Percentiles rank a stretch among this genome's conserved stretches.
These are phyloP conservation scores for Nigrospora osmanthi DNA, from an alignment of 2,329 filamentous ascomycete genomes.

Conservation along the genomic window DNA sequence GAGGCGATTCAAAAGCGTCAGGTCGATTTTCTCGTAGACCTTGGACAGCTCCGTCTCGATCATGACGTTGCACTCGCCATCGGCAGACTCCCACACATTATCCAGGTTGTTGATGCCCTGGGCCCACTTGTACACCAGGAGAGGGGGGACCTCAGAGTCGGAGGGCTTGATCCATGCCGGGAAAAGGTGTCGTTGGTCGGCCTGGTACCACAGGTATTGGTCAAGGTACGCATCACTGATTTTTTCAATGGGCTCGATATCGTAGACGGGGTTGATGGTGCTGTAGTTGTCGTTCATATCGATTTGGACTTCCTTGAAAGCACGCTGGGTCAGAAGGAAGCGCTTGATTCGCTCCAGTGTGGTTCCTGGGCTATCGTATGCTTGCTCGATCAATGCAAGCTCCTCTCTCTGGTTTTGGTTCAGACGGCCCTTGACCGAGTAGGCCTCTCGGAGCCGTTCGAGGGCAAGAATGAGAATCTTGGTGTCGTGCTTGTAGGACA, in stretches of 20 bases:
- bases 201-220: slow-evolving; percentile 98
- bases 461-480: slow-evolving; percentile 96
- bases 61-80: slow-evolving; percentile 97
- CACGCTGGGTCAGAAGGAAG: slow-evolving; percentile 90
- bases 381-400: slow-evolving; percentile 92
- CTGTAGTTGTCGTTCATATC: slow-evolving; percentile 99
- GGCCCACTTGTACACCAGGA: slow-evolving; percentile 97
- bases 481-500: slow-evolving; percentile 98
- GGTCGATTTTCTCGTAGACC: slow-evolving; percentile 98
- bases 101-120: slow-evolving; percentile 98
- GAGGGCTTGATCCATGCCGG: slow-evolving; percentile 99
- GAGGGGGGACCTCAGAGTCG: slow-evolving; percentile 90
- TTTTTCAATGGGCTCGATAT: slow-evolving; percentile 98
- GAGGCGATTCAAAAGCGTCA: slow-evolving; percentile 89
- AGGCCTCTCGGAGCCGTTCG: slow-evolving; percentile 87
- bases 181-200: slow-evolving; percentile 93
- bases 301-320: slow-evolving; percentile 98
- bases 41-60: slow-evolving; percentile 98
- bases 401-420: slow-evolving; percentile 98
- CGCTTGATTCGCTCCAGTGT: slow-evolving; percentile 95
- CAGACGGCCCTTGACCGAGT: slow-evolving; percentile 92
- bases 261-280: slow-evolving; percentile 97
- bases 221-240: slow-evolving; percentile 98
- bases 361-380: slow-evolving; percentile 94
- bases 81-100: slow-evolving; percentile 86